Conservation (phyloP, 495 filamentous ascomycete genomes). For the Hyaloscypha variabilis region DNA sequence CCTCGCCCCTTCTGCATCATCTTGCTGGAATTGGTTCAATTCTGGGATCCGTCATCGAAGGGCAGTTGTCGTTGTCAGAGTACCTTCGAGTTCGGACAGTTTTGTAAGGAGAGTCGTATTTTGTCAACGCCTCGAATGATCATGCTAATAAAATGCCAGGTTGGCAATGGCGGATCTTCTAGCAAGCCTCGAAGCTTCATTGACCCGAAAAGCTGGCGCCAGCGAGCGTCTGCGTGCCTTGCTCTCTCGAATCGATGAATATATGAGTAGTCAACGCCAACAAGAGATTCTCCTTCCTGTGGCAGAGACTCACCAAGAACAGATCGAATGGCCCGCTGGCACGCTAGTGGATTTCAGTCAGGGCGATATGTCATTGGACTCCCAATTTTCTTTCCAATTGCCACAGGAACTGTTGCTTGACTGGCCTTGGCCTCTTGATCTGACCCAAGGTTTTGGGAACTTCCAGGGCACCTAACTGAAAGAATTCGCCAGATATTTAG, state of each 20-base stretch:
- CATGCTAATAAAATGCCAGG: constrained; percentile 13
- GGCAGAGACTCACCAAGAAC: background rate
- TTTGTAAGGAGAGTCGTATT: constrained; percentile 28
- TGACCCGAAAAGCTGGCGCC: constrained; percentile 43
- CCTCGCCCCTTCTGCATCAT: constrained; percentile 53
- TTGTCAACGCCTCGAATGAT: background rate
- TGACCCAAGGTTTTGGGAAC: constrained; percentile 14
- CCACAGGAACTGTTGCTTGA: constrained; percentile 16
- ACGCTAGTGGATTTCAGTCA: background rate
- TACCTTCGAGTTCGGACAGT: constrained; percentile 47
- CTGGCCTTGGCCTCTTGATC: constrained; percentile 23
- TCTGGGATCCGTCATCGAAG: constrained; percentile 51
- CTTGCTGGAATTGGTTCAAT: constrained; percentile 53
- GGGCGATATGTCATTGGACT: background rate
- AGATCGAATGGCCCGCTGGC: background rate
- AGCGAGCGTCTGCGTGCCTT: constrained; percentile 44
- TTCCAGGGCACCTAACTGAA: constrained; percentile 5
- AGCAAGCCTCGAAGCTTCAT: constrained; percentile 44
- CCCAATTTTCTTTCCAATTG: constrained; percentile 15
- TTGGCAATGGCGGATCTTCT: constrained; percentile 53
- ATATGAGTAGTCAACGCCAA: constrained; percentile 42
- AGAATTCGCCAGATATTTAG: too few species aligned
- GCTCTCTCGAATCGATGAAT: constrained; percentile 50
- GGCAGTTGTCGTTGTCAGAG: constrained; percentile 46
- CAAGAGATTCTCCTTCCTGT: background rate